Percentiles rank a stretch among this genome's conserved stretches.
phyloP scores from a whole-genome alignment of 148 eudicot genomes.

The Nepenthes mirabilis region DNA sequence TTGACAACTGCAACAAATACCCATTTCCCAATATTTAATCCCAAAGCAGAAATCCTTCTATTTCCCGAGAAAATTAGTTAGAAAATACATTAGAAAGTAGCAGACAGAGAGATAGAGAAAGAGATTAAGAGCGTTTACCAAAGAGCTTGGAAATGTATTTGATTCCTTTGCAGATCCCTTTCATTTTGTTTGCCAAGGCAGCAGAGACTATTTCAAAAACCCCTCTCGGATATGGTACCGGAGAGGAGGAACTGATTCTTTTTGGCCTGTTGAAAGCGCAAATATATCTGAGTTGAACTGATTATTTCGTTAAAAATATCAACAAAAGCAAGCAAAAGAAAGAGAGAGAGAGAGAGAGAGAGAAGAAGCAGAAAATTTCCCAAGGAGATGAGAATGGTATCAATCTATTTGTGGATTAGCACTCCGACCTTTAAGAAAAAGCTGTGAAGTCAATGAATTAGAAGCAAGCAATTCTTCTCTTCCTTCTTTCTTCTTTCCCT shows the following conservation, averaged over 20 bases:
- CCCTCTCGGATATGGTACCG: not conserved
- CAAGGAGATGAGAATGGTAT: too few species aligned
- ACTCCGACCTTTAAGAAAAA: not conserved
- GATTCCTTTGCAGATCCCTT: conserved; percentile 36
- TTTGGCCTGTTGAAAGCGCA: conserved; percentile 1
- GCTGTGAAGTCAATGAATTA: not conserved
- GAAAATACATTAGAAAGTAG: too few species aligned
- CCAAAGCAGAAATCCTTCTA: not conserved
- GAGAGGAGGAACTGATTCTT: not conserved
- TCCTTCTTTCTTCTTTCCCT: not conserved
- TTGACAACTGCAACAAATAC: conserved; percentile 28
- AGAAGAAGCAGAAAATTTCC: not conserved
- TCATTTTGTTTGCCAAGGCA: conserved; percentile 26
- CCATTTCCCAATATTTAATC: not conserved
- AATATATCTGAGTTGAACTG: not conserved
- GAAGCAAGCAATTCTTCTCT: not conserved
- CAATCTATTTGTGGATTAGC: not conserved
- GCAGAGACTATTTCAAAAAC: not conserved
- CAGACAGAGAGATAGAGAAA: not conserved
- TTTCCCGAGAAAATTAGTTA: not conserved
- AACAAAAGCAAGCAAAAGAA: not conserved
- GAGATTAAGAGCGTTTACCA: conserved; percentile 2
- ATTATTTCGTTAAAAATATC: not conserved
- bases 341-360: not conserved
- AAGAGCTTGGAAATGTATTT: conserved; percentile 11